Evolutionary conservation across 2,329 filamentous ascomycete genomes (phyloP).

Genomic region (Pseudopyricularia javanii): DNA sequence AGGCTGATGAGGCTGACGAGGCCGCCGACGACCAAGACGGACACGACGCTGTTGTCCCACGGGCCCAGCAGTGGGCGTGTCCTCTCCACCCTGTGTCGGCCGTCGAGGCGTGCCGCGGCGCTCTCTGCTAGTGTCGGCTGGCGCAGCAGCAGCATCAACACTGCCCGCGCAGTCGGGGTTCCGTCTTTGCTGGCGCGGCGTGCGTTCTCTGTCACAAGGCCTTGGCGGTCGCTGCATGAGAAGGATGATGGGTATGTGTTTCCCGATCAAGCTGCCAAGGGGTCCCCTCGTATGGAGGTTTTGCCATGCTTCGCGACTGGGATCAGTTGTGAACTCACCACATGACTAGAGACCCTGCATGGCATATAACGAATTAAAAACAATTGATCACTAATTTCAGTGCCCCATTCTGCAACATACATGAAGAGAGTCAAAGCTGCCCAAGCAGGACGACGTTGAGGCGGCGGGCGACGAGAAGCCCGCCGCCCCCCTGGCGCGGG

Average conservation of each 20-base stretch:
- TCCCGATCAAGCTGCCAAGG: neutral
- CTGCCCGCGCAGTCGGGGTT: neutral
- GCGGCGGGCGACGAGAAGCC: neutral
- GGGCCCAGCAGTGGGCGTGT: no score
- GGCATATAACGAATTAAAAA: no score
- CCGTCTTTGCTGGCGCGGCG: neutral
- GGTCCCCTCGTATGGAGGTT: no score
- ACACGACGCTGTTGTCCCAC: no score
- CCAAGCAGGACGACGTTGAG: no score
- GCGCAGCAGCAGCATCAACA: neutral
- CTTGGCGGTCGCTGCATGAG: neutral
- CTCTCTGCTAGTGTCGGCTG: neutral
- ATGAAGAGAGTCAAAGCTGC: no score
- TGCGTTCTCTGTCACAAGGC: neutral
- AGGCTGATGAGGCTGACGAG: neutral
- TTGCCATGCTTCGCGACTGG: no score
- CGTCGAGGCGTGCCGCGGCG: neutral
- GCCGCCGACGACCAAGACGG: neutral
- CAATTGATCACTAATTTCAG: no score
- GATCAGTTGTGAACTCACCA: no score
- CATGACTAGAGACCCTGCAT: no score
- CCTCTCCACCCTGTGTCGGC: neutral
- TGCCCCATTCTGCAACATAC: no score
- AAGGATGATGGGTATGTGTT: neutral
- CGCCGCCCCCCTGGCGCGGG: conserved; percentile 33